These are phyloP conservation scores for Ceratobasidium theobromae DNA, from an alignment of 1,284 basidiomycete genomes.

Conservation along the genomic window DNA sequence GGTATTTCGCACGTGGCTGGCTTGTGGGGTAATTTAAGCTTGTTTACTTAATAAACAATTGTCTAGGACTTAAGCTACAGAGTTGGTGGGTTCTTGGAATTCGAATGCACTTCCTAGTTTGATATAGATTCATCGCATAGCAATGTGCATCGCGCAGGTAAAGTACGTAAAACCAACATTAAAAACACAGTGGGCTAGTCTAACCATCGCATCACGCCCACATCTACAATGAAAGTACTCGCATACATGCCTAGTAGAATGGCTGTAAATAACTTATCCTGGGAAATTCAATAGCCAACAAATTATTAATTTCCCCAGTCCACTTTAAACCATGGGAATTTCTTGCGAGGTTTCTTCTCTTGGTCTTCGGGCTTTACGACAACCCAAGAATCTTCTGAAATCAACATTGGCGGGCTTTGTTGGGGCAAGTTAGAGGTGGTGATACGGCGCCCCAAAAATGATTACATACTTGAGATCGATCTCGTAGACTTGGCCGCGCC, in stretches of 20 bases:
- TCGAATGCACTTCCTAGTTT: too few species aligned
- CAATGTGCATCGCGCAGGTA: too few species aligned
- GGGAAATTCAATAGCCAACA: neutral
- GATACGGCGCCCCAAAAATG: neutral
- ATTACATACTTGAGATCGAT: slow-evolving; percentile 14
- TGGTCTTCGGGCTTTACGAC: slow-evolving; percentile 3
- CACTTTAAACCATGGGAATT: slow-evolving; percentile 26
- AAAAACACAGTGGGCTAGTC: slow-evolving; percentile 3
- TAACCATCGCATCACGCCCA: neutral
- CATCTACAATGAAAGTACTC: neutral
- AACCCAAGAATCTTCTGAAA: slow-evolving; percentile 1
- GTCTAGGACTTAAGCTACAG: neutral
- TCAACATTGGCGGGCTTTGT: neutral
- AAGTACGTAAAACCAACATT: too few species aligned
- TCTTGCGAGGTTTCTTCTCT: slow-evolving; percentile 17
- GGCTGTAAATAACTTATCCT: slow-evolving; percentile 7
- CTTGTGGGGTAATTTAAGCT: neutral
- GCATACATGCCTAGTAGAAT: slow-evolving; percentile 17
- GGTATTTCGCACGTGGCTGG: neutral
- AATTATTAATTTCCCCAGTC: slow-evolving; percentile 14
- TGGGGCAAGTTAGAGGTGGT: neutral
- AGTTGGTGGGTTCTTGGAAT: too few species aligned
- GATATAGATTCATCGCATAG: too few species aligned
- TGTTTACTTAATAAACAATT: neutral
- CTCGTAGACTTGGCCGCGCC: neutral